Conservation (phyloP, 2,329 filamentous ascomycete genomes). For the Ophiostoma ulmi region DNA sequence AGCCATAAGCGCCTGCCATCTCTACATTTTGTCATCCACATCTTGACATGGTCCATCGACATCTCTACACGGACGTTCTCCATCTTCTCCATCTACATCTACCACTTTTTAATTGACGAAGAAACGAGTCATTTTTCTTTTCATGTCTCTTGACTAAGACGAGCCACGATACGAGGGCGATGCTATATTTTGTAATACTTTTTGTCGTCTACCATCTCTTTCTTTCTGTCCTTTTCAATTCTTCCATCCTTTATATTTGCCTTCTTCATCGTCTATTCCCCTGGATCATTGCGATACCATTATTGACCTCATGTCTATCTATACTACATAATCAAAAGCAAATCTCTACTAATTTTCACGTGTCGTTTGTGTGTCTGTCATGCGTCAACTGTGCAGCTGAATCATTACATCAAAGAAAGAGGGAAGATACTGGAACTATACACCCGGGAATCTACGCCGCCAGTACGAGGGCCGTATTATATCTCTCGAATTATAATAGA, state of each 20-base stretch:
- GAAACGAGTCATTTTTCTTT: conserved; percentile 9
- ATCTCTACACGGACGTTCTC: background rate
- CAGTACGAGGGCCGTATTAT: background rate
- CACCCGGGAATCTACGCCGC: conserved; percentile 7
- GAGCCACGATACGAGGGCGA: background rate
- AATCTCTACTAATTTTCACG: background rate
- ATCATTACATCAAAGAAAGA: background rate
- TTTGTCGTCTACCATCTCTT: background rate
- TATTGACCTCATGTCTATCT: conserved; percentile 1
- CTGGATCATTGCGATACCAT: background rate
- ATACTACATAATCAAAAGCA: background rate
- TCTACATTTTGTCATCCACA: background rate
- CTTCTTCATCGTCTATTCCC: background rate
- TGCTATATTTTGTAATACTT: background rate
- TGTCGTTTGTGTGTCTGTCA: background rate
- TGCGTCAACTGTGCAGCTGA: background rate
- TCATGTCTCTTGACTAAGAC: conserved; percentile 1
- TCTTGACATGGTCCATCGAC: background rate
- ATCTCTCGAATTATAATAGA: background rate
- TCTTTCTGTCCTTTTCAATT: background rate
- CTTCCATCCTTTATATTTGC: background rate
- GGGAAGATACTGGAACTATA: background rate
- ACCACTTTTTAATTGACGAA: conserved; percentile 17
- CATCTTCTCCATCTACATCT: background rate
- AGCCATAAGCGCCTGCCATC: background rate